phyloP scores from a whole-genome alignment of 106 monocot species.

The Dendrobium nobile region DNA sequence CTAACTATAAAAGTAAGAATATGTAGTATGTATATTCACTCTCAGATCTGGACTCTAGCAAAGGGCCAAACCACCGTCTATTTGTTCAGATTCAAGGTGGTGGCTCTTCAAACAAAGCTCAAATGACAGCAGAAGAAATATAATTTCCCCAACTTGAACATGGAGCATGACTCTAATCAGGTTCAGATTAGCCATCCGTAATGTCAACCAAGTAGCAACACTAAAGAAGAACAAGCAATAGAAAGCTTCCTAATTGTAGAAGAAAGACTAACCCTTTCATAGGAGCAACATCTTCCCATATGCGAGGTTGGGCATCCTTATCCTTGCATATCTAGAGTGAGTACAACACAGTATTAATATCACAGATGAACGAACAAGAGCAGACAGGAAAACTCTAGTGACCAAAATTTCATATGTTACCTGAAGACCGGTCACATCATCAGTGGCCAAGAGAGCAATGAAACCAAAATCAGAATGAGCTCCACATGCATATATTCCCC shows the following conservation, averaged over 20 bases:
- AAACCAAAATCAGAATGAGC: constrained; percentile 94
- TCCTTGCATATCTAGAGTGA: constrained; percentile 86
- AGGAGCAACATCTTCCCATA: constrained; percentile 79
- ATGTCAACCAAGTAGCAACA: background rate
- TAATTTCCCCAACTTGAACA: background rate
- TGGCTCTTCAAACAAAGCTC: background rate
- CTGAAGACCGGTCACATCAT: constrained; percentile 87
- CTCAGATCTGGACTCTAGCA: background rate
- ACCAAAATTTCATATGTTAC: constrained; percentile 20
- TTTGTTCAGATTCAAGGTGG: background rate
- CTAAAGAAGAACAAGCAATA: background rate
- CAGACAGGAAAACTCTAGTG: background rate
- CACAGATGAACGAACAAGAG: background rate
- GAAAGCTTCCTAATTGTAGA: background rate
- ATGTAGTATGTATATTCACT: background rate
- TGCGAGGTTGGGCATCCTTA: constrained; percentile 63
- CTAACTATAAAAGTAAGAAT: background rate
- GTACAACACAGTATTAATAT: background rate
- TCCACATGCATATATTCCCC: constrained; percentile 84
- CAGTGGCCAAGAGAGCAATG: constrained; percentile 90
- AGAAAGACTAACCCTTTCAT: constrained; percentile 58
- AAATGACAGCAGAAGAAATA: background rate
- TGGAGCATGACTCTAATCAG: background rate
- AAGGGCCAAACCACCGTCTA: background rate
- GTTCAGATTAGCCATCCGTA: too few species aligned